Percentiles rank a stretch among this genome's conserved stretches.
phyloP scores from a whole-genome alignment of 768 basidiomycete genomes.

The Suillus ampliporus region DNA sequence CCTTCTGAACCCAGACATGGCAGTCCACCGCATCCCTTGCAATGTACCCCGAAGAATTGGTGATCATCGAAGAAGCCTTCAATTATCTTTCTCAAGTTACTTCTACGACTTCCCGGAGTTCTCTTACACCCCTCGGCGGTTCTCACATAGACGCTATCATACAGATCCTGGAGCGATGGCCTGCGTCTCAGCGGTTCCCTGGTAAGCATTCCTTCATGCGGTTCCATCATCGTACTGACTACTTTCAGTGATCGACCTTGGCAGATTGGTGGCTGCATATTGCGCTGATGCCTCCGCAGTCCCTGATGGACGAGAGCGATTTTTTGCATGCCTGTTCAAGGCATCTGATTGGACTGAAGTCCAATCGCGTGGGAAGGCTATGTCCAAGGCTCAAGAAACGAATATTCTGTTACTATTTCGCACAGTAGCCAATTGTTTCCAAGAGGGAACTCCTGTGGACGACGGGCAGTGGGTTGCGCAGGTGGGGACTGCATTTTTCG shows the following conservation, averaged over 20 bases:
- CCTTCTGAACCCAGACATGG: neutral
- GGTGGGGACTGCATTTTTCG: conserved; percentile 37
- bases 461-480: conserved; percentile 57
- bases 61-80: conserved; percentile 66
- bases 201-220: conserved; percentile 42
- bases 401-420: conserved; percentile 84
- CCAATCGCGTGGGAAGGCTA: conserved; percentile 55
- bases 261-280: conserved; percentile 74
- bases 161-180: conserved; percentile 76
- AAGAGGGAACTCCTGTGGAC: conserved; percentile 51
- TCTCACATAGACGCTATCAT: conserved; percentile 66
- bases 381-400: conserved; percentile 78
- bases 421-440: conserved; percentile 79
- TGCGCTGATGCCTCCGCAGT: conserved; percentile 57
- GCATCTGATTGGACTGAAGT: conserved; percentile 65
- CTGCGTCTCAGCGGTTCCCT: conserved; percentile 72
- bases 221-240: neutral
- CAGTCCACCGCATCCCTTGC: conserved; percentile 77
- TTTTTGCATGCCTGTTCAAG: conserved; percentile 66
- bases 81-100: conserved; percentile 58
- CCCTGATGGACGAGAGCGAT: conserved; percentile 50
- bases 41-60: conserved; percentile 68
- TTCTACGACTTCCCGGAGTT: conserved; percentile 35
- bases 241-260: conserved; percentile 79
- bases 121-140: conserved; percentile 43